Evolutionary conservation across 108 stramenopile genomes (phyloP).

Genomic region (Cyclotella baltica): DNA sequence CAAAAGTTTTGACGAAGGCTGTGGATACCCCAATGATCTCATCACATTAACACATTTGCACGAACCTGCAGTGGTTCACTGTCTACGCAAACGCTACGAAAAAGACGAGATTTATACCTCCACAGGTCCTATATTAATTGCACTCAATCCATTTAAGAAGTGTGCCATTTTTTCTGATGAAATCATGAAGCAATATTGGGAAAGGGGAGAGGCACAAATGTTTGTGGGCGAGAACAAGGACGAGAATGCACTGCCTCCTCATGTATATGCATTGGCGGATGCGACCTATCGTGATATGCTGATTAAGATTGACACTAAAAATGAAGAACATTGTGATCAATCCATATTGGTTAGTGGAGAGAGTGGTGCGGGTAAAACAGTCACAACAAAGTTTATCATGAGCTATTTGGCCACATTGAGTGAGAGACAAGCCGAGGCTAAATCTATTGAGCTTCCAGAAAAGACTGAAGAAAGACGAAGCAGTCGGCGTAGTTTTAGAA

Average conservation of each 20-base stretch:
- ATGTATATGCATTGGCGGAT: constrained; percentile 95
- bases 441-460: constrained; percentile 8
- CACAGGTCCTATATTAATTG: constrained; percentile 94
- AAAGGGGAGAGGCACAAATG: constrained; percentile 53
- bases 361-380: constrained; percentile 97
- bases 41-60: constrained; percentile 82
- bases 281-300: constrained; percentile 93
- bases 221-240: constrained; percentile 20
- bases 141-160: constrained; percentile 94
- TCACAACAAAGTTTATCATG: constrained; percentile 98
- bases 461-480: not conserved
- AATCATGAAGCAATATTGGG: constrained; percentile 80
- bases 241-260: constrained; percentile 74
- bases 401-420: constrained; percentile 87
- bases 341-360: constrained; percentile 91
- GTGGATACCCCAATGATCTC: constrained; percentile 62
- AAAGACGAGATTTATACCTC: constrained; percentile 89
- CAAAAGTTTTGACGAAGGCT: not conserved
- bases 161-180: constrained; percentile 68
- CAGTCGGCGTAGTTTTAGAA: no score
- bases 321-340: constrained; percentile 45
- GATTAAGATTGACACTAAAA: constrained; percentile 48
- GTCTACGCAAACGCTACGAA: constrained; percentile 77
- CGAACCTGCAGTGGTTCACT: constrained; percentile 91
- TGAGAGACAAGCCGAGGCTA: constrained; percentile 63